Evolutionary conservation across 225 moss, liverwort and hornwort species (phyloP).

Genomic region (Sphagnum contortum): DNA sequence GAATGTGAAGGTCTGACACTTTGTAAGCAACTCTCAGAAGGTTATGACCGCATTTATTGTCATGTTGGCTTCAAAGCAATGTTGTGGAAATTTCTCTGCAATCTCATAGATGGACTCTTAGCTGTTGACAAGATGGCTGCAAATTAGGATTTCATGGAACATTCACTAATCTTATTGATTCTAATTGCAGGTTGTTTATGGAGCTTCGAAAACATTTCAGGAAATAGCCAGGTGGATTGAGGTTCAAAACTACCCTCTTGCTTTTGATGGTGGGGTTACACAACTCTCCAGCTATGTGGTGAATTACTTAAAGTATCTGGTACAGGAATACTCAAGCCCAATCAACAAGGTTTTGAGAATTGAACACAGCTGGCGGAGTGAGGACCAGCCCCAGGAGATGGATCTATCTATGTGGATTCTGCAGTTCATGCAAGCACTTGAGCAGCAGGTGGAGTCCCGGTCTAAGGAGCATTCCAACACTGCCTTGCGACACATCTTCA

Average conservation of each 20-base stretch:
- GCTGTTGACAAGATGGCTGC: too few species aligned
- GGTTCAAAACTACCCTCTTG: conserved; percentile 39
- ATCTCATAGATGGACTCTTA: too few species aligned
- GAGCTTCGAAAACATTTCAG: conserved; percentile 59
- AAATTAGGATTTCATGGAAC: too few species aligned
- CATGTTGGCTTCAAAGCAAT: too few species aligned
- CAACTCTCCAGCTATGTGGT: conserved; percentile 77
- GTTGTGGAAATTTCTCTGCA: too few species aligned
- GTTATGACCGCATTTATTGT: too few species aligned
- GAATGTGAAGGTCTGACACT: too few species aligned
- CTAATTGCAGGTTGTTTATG: conserved; percentile 40
- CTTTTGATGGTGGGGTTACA: conserved; percentile 54
- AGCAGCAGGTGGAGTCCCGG: conserved; percentile 44
- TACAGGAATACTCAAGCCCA: conserved; percentile 53
- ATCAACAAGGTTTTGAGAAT: conserved; percentile 72
- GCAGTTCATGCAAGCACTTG: conserved; percentile 58
- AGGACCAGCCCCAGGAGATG: conserved; percentile 23
- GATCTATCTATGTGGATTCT: conserved; percentile 47
- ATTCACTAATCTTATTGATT: too few species aligned
- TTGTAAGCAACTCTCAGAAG: too few species aligned
- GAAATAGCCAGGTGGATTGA: conserved; percentile 52
- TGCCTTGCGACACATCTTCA: conserved; percentile 60
- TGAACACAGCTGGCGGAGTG: conserved; percentile 47
- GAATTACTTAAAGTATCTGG: conserved; percentile 67
- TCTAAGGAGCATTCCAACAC: conserved; percentile 45